phyloP scores from a whole-genome alignment of 768 basidiomycete genomes.

The Psilocybe sp. region DNA sequence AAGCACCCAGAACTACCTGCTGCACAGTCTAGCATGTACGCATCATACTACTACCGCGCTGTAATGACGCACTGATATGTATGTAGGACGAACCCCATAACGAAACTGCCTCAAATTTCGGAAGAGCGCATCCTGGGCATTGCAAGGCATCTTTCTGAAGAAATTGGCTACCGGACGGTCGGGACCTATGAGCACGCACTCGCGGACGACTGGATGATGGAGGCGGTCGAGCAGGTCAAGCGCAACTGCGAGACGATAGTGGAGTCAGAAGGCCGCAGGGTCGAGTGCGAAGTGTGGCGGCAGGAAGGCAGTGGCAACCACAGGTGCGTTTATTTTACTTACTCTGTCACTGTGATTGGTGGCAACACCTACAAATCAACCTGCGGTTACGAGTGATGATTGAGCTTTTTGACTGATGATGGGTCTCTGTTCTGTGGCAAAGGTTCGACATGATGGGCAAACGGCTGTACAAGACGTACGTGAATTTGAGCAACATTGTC shows the following conservation, averaged over 20 bases:
- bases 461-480: conserved; percentile 82
- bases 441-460: conserved; percentile 93
- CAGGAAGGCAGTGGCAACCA: conserved; percentile 89
- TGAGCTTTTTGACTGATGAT: too few species aligned
- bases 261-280: conserved; percentile 42
- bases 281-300: conserved; percentile 91
- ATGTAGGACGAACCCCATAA: conserved; percentile 44
- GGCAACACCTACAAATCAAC: too few species aligned
- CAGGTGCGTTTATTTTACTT: conserved; percentile 49
- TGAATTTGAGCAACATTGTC: conserved; percentile 84
- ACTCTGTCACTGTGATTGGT: background rate
- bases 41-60: background rate
- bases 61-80: background rate
- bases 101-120: conserved; percentile 65
- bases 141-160: conserved; percentile 72
- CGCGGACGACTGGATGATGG: conserved; percentile 80
- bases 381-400: too few species aligned
- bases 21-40: conserved; percentile 54
- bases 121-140: conserved; percentile 64
- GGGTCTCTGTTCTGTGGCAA: background rate
- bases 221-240: conserved; percentile 60
- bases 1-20: conserved; percentile 48
- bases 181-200: conserved; percentile 86
- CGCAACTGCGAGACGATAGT: conserved; percentile 58
- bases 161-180: conserved; percentile 87